Evolutionary conservation across 768 basidiomycete genomes (phyloP), one percentile per base, ranked within the genome.

Genomic region (Russula ochroleuca): DNA sequence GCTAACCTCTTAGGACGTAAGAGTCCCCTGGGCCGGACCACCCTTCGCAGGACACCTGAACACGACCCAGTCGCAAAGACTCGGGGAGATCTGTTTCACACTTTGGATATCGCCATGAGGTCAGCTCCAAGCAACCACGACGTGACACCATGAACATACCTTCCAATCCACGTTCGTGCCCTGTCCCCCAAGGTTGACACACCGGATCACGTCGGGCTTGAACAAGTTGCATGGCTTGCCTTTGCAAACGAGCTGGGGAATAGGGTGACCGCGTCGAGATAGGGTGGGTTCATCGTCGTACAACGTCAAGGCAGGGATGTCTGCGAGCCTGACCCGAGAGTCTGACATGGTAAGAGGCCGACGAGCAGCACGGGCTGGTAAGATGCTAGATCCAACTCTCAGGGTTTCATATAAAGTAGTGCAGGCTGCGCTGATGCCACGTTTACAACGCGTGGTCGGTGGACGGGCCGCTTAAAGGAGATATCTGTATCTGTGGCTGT

Each of bases 91-190:
- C 94, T 40, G 93, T 88, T 73, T 93, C 88, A 71, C 94, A 97
- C 88, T 94, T 67, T 25, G 11, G 3, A 54, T 7, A 11, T 15
- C n/a, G 19, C 21, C 56, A 25, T 54, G 31, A 59, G 47, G 51
- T 31, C 15, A n/a, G 17, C 7, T 13, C 25, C 2, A 33, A n/a
- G 53, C 19, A 23, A 60, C n/a, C 21, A 64, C 17, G 61, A 23
- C 25, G 51, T 11, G 13, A 33, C 50, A 19, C 1, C 15, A 33
- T 17, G 48, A 5, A 75, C 81, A 69, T 69, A 87, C 91, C 82
- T 90, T 92, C 95, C 95, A 98, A 70, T 96, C 93, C 3, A 95
- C 85, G 11, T 91, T 90, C 1, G 82, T 78, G 5, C 90, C 93
- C 63, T 77, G 75, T 4, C 90, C 90, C 43, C 94, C 92, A 19